Conservation (phyloP, 306 rosid species). For the Mimosa bimucronata region DNA sequence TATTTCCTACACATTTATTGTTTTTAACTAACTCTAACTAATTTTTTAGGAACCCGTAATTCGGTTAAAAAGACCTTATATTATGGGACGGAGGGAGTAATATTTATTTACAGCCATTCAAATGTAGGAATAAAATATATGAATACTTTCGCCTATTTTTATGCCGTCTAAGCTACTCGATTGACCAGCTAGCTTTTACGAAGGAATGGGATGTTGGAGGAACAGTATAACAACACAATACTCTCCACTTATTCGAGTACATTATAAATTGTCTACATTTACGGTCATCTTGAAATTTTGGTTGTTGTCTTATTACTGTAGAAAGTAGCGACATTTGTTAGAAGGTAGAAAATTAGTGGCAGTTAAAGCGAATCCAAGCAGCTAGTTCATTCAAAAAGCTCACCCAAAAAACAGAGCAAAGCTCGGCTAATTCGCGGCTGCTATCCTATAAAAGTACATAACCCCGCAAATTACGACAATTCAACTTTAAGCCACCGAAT, state of each 20-base stretch:
- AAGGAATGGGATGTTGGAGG: background rate
- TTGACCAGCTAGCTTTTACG: background rate
- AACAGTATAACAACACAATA: background rate
- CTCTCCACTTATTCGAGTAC: background rate
- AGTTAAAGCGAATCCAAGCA: background rate
- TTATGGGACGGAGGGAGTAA: too few species aligned
- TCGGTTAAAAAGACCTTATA: too few species aligned
- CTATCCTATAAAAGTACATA: background rate
- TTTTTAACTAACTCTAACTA: too few species aligned
- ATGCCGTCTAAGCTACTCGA: background rate
- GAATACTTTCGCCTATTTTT: background rate
- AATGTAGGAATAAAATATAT: too few species aligned
- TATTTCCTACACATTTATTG: too few species aligned
- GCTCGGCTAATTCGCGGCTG: background rate
- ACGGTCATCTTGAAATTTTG: background rate
- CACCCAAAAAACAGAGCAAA: background rate
- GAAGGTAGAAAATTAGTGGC: slow-evolving; percentile 8
- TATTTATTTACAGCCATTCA: too few species aligned
- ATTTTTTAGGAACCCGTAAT: too few species aligned
- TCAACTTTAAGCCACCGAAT: background rate
- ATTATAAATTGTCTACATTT: background rate
- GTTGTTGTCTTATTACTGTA: background rate
- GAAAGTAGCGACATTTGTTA: background rate
- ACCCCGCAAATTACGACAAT: slow-evolving; percentile 30
- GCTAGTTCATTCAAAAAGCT: slow-evolving; percentile 5